Conservation (phyloP, 73 alveolate genomes). For the Halteria grandinella region DNA sequence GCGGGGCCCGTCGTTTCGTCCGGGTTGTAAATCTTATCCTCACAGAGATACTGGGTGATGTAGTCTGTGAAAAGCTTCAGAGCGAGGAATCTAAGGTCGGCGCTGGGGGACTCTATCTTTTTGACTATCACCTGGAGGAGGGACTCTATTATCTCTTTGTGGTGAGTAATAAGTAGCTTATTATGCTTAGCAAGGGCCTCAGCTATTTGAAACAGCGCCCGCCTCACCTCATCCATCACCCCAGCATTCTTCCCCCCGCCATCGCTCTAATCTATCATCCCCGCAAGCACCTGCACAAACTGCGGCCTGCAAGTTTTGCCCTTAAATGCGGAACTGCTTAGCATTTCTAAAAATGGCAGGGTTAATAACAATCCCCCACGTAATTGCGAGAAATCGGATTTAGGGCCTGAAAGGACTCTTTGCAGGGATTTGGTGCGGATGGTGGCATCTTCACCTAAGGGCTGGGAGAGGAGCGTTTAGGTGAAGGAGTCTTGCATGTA, state of each 20-base stretch:
- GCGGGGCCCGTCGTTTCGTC: slow-evolving; percentile 57
- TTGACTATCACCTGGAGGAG: slow-evolving; percentile 53
- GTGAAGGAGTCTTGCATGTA: slow-evolving; percentile 43
- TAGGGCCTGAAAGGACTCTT: not conserved
- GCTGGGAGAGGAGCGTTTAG: slow-evolving; percentile 8
- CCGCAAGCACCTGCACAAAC: slow-evolving; percentile 6
- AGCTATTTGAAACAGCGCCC: slow-evolving; percentile 23
- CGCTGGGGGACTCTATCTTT: slow-evolving; percentile 47
- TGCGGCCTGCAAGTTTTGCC: slow-evolving; percentile 12
- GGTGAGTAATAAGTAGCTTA: slow-evolving; percentile 14
- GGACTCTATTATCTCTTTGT: slow-evolving; percentile 34
- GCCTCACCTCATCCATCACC: slow-evolving; percentile 34
- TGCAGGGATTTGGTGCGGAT: slow-evolving; percentile 5
- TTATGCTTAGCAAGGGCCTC: slow-evolving; percentile 46
- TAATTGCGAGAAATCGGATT: slow-evolving; percentile 6
- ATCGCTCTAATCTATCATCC: not conserved
- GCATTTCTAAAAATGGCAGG: slow-evolving; percentile 14
- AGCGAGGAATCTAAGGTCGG: slow-evolving; percentile 69
- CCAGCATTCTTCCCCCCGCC: slow-evolving; percentile 5
- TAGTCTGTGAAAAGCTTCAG: slow-evolving; percentile 78
- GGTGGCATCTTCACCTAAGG: slow-evolving; percentile 18
- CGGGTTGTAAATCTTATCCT: slow-evolving; percentile 77
- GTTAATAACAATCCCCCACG: slow-evolving; percentile 33
- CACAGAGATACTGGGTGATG: slow-evolving; percentile 70
- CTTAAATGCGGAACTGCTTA: slow-evolving; percentile 40